Evolutionary conservation across 192 early-diverging fungal genomes (phyloP).

Genomic region (Backusella parvicylindrica): DNA sequence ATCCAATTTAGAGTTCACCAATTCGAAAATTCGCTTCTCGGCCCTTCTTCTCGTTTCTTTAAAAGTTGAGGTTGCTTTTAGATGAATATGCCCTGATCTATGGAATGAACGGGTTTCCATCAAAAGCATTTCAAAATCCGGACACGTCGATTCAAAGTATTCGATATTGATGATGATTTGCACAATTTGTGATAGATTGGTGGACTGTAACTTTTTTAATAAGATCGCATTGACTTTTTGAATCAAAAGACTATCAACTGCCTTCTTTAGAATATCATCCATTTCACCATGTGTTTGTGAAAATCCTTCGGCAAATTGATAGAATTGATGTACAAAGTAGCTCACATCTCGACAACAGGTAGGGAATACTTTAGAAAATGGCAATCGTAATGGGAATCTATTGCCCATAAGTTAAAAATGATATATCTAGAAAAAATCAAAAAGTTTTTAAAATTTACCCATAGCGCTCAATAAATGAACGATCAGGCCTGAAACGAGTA

Average conservation of each 20-base stretch:
- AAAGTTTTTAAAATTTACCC: constrained; percentile 14
- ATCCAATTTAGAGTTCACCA: constrained; percentile 80
- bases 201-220: constrained; percentile 59
- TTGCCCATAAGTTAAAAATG: background rate
- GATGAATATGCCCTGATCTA: constrained; percentile 50
- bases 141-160: constrained; percentile 64
- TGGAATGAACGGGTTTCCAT: constrained; percentile 61
- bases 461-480: constrained; percentile 23
- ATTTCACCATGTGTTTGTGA: constrained; percentile 79
- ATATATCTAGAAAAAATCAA: background rate
- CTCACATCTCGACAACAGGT: constrained; percentile 67
- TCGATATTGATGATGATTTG: constrained; percentile 85
- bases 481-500: constrained; percentile 60
- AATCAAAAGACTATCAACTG: constrained; percentile 67
- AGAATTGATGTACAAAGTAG: constrained; percentile 74
- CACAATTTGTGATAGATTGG: constrained; percentile 75
- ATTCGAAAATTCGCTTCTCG: constrained; percentile 77
- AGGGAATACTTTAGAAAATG: constrained; percentile 81
- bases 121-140: constrained; percentile 75
- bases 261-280: constrained; percentile 81
- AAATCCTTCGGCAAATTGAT: constrained; percentile 83
- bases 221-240: constrained; percentile 67
- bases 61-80: constrained; percentile 66
- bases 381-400: constrained; percentile 69
- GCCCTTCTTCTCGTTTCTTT: constrained; percentile 63